Evolutionary conservation across 2,329 filamentous ascomycete genomes (phyloP).

Genomic region (Aureobasidium mangrovei): DNA sequence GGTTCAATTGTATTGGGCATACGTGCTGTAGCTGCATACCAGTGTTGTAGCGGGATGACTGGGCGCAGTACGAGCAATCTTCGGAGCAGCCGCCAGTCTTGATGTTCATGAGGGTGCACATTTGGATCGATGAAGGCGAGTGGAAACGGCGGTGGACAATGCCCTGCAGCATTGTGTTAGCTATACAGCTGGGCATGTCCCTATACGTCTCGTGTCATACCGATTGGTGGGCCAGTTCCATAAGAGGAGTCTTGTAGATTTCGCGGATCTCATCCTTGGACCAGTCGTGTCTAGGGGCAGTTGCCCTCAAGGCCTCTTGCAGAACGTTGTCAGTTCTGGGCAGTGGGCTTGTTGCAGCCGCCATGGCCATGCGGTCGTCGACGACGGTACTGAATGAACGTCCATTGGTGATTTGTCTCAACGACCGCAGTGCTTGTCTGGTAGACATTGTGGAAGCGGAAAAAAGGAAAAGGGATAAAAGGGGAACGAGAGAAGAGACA

Average conservation of each 20-base stretch:
- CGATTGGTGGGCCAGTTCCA: constrained; percentile 50
- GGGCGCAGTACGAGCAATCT: constrained; percentile 88
- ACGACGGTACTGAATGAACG: constrained; percentile 29
- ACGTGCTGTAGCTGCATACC: constrained; percentile 25
- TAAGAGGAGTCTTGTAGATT: constrained; percentile 73
- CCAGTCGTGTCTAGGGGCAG: constrained; percentile 62
- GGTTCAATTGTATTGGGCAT: not conserved
- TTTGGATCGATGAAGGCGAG: constrained; percentile 72
- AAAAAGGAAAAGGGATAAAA: not conserved
- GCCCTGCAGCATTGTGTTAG: constrained; percentile 41
- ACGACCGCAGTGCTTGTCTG: constrained; percentile 14
- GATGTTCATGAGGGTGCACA: constrained; percentile 95
- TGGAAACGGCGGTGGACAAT: constrained; percentile 78
- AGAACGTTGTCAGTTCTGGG: constrained; percentile 25
- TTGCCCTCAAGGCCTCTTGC: constrained; percentile 50
- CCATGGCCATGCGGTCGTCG: constrained; percentile 26
- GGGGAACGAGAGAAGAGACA: not conserved
- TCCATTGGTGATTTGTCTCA: constrained; percentile 16
- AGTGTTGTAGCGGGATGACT: constrained; percentile 71
- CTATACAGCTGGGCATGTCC: not conserved
- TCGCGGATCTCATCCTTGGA: constrained; percentile 70
- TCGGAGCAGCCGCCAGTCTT: constrained; percentile 89
- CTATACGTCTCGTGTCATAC: constrained; percentile 16
- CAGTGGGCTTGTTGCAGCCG: constrained; percentile 19
- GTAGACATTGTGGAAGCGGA: constrained; percentile 1